These are phyloP conservation scores for Pistacia vera DNA, from an alignment of 345 rosid genomes.

Conservation along the genomic window DNA sequence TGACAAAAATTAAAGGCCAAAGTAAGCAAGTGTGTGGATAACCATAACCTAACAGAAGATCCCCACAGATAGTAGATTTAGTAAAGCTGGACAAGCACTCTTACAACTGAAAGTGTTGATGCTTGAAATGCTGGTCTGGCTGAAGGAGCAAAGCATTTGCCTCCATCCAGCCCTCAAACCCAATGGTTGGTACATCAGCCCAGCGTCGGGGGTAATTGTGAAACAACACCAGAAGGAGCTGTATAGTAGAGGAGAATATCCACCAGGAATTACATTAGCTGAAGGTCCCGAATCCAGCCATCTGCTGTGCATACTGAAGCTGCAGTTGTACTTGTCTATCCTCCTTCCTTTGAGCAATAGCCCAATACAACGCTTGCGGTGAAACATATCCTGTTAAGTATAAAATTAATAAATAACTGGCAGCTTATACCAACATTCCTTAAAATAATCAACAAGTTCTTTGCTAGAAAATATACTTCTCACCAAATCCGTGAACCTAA, in stretches of 20 bases:
- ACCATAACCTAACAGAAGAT: not conserved
- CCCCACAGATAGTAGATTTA: too few relatives aligned
- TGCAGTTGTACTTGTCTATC: constrained; percentile 22
- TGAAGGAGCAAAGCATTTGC: constrained; percentile 46
- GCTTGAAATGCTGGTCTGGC: constrained; percentile 53
- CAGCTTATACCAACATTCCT: not conserved
- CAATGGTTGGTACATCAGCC: constrained; percentile 60
- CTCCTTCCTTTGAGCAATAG: constrained; percentile 42
- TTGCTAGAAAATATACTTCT: too few relatives aligned
- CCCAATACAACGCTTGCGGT: constrained; percentile 37
- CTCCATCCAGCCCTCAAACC: constrained; percentile 62
- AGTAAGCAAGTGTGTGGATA: constrained; percentile 1
- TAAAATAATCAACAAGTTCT: too few relatives aligned
- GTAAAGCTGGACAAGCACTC: constrained; percentile 15
- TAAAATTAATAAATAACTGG: constrained; percentile 9
- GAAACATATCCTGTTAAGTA: constrained; percentile 41
- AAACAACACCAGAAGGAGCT: constrained; percentile 50
- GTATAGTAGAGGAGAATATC: constrained; percentile 60
- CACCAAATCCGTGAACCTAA: too few relatives aligned
- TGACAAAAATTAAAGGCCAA: not conserved
- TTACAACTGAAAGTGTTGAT: constrained; percentile 49
- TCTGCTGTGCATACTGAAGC: not conserved
- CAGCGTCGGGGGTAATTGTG: constrained; percentile 55
- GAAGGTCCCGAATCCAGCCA: constrained; percentile 55
- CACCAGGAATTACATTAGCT: constrained; percentile 54